Evolutionary conservation across 2,329 filamentous ascomycete species (phyloP), one percentile per base, ranked within the genome.

Genomic region (Alternaria solani): DNA sequence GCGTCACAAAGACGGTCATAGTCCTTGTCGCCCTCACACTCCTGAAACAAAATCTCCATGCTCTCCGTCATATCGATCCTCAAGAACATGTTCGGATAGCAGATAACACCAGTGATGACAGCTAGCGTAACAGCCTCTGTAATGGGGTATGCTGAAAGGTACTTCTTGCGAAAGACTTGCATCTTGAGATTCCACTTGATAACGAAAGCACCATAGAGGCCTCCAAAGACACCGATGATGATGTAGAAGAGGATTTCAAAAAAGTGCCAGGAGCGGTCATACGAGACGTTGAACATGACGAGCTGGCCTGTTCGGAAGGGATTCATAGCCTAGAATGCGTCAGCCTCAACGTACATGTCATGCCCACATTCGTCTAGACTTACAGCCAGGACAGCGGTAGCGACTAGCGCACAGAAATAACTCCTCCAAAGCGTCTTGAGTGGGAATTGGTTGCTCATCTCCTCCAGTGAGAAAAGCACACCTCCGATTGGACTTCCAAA

Each of bases 41-140:
- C 95, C 14, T 91, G 86, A 78, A 99, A 99, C 11, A 99, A 82
- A 64, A 97, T 96, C 77, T 98, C 94, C 95, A 99, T 98, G 82
- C 93, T 97, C 81, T 98, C 94, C 0, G 95, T 97, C 95, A 99
- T 98, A 79, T 99, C 96, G 71, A 98, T 97, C 56, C 92, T 86
- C 57, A 99, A 77, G 67, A 99, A 98, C 77, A 91, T 93, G 71
- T 99, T 99, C 1, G 94, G 95, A 73, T 96, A 99, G 79, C 94
- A 97, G n/a, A 99, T 85, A 25, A 98, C 84, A 9, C 94, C 95
- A 4, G 95, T 99, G 7, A 88, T 86, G 0, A 89, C 87, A 1
- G 95, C 94, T 41, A 99, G 82, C 16, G 96, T 79, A 1, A 93
- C 94, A 0, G 93, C 91, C 78, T 99, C 95, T 4, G 94, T 84